Evolutionary conservation across 129 eudicot genomes (phyloP).

Genomic region (Pittosporum tobira): DNA sequence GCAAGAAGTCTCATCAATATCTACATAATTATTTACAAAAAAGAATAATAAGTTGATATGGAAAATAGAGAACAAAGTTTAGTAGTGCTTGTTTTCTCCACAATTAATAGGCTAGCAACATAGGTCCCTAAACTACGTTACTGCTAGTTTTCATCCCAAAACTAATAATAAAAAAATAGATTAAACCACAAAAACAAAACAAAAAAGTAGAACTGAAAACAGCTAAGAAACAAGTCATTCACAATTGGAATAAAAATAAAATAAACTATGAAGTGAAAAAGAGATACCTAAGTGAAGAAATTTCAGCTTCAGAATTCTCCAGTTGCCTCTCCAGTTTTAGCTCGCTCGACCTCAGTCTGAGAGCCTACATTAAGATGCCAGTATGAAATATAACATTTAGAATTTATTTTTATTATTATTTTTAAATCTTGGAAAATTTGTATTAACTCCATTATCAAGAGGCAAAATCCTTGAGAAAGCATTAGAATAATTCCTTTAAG

Average conservation of each 20-base stretch:
- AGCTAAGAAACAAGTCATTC: neutral
- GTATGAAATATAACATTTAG: neutral
- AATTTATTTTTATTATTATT: too few species aligned
- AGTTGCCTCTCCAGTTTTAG: conserved; percentile 84
- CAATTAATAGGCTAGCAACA: too few species aligned
- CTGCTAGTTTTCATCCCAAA: neutral
- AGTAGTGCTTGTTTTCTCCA: too few species aligned
- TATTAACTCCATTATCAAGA: neutral
- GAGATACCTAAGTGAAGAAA: conserved; percentile 69
- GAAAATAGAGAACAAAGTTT: too few species aligned
- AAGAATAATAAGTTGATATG: too few species aligned
- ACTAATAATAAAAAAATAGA: too few species aligned
- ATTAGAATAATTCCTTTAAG: neutral
- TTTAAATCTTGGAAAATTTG: neutral
- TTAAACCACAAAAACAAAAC: too few species aligned
- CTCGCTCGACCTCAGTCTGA: conserved; percentile 90
- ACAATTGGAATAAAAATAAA: neutral
- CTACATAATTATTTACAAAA: too few species aligned
- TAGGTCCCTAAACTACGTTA: too few species aligned
- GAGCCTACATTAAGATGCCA: conserved; percentile 47
- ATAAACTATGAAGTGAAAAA: conserved; percentile 18
- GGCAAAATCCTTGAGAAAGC: neutral
- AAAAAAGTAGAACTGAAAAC: neutral
- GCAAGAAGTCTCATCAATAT: too few species aligned
- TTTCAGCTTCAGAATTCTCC: conserved; percentile 71